phyloP scores from a whole-genome alignment of 495 filamentous ascomycete species.

The Penicillium goetzii region DNA sequence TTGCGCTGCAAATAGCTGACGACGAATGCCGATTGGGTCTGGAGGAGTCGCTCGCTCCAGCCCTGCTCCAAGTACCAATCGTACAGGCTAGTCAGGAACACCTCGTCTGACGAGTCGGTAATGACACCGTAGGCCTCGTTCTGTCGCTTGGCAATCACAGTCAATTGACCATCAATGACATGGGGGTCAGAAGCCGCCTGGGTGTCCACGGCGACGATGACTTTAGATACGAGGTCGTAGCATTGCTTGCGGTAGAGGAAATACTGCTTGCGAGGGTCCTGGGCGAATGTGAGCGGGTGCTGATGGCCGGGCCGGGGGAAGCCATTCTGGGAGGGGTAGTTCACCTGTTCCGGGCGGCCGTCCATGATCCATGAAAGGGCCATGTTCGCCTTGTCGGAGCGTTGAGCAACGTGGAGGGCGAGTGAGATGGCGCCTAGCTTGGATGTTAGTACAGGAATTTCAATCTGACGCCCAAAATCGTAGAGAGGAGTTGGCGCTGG shows the following conservation, averaged over 20 bases:
- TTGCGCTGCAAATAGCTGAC: conserved; percentile 82
- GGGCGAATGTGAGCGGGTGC: conserved; percentile 19
- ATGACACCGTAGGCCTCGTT: conserved; percentile 87
- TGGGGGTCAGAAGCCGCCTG: conserved; percentile 66
- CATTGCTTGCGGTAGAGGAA: conserved; percentile 75
- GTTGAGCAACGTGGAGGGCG: conserved; percentile 75
- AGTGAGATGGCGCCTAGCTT: conserved; percentile 83
- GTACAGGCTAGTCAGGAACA: conserved; percentile 92
- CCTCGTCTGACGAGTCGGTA: conserved; percentile 81
- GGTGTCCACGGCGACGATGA: conserved; percentile 75
- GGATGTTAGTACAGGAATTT: conserved; percentile 16
- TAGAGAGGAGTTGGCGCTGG: too few relatives aligned
- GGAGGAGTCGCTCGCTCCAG: conserved; percentile 81
- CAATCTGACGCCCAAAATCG: too few relatives aligned
- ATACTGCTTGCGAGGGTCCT: conserved; percentile 68
- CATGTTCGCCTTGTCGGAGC: conserved; percentile 80
- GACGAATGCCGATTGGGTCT: conserved; percentile 79
- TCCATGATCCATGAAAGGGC: conserved; percentile 78
- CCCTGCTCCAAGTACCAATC: conserved; percentile 91
- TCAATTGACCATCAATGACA: conserved; percentile 75
- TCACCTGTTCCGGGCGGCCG: conserved; percentile 57
- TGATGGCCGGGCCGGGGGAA: neutral
- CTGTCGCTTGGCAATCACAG: conserved; percentile 72
- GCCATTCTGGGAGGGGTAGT: conserved; percentile 3
- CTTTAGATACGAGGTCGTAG: conserved; percentile 79